These are phyloP conservation scores for Leishmania tarentolae DNA, from an alignment of 208 protist species.

Conservation along the genomic window DNA sequence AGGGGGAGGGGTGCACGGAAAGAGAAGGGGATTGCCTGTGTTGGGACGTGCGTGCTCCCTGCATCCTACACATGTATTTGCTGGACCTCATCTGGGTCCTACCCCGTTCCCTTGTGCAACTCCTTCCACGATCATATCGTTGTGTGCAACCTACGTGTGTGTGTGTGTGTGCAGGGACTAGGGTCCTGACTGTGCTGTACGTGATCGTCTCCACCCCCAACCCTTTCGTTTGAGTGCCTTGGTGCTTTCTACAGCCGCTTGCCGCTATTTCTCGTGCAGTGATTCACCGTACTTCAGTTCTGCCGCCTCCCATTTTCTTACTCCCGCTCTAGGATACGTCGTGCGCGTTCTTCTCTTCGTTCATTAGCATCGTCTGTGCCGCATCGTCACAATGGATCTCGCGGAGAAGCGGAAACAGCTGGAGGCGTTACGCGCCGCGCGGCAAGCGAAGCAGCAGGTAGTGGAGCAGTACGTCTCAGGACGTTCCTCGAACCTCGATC, in stretches of 20 bases:
- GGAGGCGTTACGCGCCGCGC: constrained; percentile 55
- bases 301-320: no score
- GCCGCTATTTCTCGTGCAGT: neutral
- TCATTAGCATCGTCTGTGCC: no score
- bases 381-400: constrained; percentile 50
- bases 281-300: neutral
- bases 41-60: neutral
- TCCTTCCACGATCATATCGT: neutral
- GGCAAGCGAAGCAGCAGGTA: constrained; percentile 57
- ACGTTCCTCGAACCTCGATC: neutral
- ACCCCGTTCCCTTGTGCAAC: neutral
- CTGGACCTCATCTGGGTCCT: neutral
- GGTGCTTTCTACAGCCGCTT: neutral
- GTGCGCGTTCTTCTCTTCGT: no score
- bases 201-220: neutral
- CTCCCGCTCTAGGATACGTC: neutral
- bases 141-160: neutral
- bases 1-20: neutral
- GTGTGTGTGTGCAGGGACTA: neutral
- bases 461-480: constrained; percentile 40
- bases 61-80: neutral
- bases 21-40: neutral
- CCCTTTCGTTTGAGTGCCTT: neutral
- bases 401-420: constrained; percentile 67
- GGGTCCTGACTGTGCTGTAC: neutral